Percentiles rank a stretch among this genome's conserved stretches.
Evolutionary conservation across 2,329 filamentous ascomycete genomes (phyloP).

Genomic region (Colletotrichum sp.): DNA sequence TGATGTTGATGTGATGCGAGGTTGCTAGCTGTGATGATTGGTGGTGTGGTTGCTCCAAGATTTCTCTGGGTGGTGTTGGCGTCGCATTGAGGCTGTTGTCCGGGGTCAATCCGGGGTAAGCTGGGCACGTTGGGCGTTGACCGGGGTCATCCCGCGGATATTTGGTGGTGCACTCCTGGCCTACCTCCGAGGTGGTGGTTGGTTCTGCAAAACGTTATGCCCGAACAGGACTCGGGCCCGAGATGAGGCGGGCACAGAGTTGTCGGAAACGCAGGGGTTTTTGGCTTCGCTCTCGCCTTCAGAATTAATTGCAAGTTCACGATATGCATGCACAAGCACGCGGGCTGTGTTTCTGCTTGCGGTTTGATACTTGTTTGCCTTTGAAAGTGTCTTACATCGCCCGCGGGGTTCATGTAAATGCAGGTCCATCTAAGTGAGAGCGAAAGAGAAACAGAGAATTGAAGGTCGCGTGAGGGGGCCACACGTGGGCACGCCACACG

Average conservation of each 20-base stretch:
- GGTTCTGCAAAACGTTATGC: background rate
- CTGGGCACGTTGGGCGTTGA: background rate
- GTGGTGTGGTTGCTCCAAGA: background rate
- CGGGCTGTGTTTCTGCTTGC: background rate
- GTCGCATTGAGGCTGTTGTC: background rate
- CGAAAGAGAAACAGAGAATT: background rate
- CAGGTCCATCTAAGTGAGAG: background rate
- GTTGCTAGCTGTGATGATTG: background rate
- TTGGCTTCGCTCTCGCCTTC: background rate
- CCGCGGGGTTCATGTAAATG: background rate
- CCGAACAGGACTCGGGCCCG: background rate
- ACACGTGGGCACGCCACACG: background rate
- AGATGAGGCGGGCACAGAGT: background rate
- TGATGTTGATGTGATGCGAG: background rate
- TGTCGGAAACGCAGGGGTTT: background rate
- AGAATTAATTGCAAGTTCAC: background rate
- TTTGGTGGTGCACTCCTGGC: background rate
- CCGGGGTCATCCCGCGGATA: background rate
- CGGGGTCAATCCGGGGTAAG: background rate
- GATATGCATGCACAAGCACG: background rate
- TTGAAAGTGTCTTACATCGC: background rate
- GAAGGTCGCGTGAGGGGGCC: background rate
- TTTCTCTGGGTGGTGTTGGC: background rate
- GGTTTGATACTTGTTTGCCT: background rate
- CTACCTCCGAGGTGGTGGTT: background rate